These are phyloP conservation scores for Aspergillus viridinutans DNA, from an alignment of 2,329 filamentous ascomycete genomes.

Conservation along the genomic window DNA sequence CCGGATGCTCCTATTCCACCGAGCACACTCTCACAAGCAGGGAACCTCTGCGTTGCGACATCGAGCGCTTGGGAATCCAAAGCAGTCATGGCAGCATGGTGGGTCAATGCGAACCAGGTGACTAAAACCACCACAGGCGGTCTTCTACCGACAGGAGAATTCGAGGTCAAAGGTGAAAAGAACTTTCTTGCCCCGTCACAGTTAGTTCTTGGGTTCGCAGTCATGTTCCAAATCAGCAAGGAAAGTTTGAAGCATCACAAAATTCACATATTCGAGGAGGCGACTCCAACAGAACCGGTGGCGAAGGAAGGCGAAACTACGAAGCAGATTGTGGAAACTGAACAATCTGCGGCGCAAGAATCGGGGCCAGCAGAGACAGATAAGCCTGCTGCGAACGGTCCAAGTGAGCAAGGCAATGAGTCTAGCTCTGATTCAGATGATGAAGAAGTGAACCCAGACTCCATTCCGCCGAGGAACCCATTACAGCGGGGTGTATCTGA, in stretches of 20 bases:
- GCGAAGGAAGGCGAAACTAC: slow-evolving; percentile 18
- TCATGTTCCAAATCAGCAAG: slow-evolving; percentile 84
- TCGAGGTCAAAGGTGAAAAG: slow-evolving; percentile 80
- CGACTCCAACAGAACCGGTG: slow-evolving; percentile 16
- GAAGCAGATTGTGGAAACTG: slow-evolving; percentile 21
- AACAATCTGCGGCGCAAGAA: slow-evolving; percentile 29
- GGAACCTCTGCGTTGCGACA: slow-evolving; percentile 75
- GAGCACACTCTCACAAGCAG: slow-evolving; percentile 85
- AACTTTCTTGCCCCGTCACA: slow-evolving; percentile 87
- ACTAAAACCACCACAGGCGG: slow-evolving; percentile 82
- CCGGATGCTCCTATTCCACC: slow-evolving; percentile 86
- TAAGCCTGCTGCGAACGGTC: slow-evolving; percentile 15
- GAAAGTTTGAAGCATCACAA: slow-evolving; percentile 77
- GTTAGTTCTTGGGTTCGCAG: slow-evolving; percentile 78
- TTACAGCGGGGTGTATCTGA: slow-evolving; percentile 16
- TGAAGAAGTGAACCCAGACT: slow-evolving; percentile 15
- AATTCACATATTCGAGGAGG: slow-evolving; percentile 61
- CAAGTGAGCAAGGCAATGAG: slow-evolving; percentile 25
- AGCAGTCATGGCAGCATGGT: slow-evolving; percentile 92
- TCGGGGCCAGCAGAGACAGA: slow-evolving; percentile 21
- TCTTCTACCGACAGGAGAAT: slow-evolving; percentile 71
- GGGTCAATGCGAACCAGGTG: slow-evolving; percentile 86
- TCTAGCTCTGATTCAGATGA: slow-evolving; percentile 18
- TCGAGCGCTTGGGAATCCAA: slow-evolving; percentile 96
- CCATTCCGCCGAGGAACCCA: slow-evolving; percentile 11